phyloP scores from a whole-genome alignment of 1,284 basidiomycete genomes.

The Sporisorium iseilematis-ciliati region DNA sequence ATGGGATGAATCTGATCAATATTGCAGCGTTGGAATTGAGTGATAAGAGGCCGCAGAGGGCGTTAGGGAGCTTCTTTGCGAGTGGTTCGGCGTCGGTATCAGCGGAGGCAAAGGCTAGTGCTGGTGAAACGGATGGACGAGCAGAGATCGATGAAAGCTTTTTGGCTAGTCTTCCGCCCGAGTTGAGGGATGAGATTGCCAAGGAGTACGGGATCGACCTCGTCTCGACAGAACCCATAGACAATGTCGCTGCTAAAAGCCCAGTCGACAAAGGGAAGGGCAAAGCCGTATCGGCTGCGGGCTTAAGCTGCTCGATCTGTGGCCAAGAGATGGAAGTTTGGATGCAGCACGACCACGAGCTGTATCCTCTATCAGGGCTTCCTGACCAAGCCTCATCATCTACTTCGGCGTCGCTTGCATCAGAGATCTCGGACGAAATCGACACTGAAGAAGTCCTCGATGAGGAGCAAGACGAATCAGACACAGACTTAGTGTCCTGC shows the following conservation, averaged over 20 bases:
- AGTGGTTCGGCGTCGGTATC: not conserved
- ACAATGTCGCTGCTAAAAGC: not conserved
- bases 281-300: not conserved
- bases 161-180: conserved; percentile 42
- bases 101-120: not conserved
- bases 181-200: conserved; percentile 52
- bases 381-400: conserved; percentile 5
- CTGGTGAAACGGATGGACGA: not conserved
- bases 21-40: conserved; percentile 60
- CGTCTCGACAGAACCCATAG: not conserved
- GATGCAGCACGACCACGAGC: conserved; percentile 64
- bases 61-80: conserved; percentile 47
- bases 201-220: conserved; percentile 48
- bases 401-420: not conserved
- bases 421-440: not conserved
- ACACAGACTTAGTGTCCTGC: conserved; percentile 7
- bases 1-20: conserved; percentile 60
- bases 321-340: conserved; percentile 48
- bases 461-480: conserved; percentile 6
- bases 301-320: conserved; percentile 30
- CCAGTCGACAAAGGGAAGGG: conserved; percentile 8
- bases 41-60: conserved; percentile 38
- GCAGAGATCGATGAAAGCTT: conserved; percentile 41
- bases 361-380: conserved; percentile 46
- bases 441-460: not conserved